Percentiles rank a stretch among this genome's conserved stretches.
Conservation (phyloP, 352 stramenopile species). For the Pseudoperonospora humuli region DNA sequence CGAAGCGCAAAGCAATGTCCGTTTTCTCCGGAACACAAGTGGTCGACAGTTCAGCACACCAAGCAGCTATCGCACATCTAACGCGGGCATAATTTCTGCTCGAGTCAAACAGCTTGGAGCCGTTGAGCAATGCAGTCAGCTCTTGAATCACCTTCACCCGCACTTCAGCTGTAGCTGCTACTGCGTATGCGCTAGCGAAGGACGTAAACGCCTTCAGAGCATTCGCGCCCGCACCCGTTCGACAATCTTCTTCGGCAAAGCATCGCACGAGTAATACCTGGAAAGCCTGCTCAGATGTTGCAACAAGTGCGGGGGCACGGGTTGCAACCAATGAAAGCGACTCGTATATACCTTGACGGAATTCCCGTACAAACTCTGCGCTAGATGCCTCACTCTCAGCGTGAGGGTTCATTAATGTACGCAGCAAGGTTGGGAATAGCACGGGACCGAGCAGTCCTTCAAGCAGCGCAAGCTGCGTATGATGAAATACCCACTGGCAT, state of each 20-base stretch:
- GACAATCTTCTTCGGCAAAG: constrained; percentile 43
- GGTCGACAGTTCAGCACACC: constrained; percentile 39
- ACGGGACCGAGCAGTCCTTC: constrained; percentile 53
- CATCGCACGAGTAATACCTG: constrained; percentile 65
- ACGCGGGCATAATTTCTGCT: constrained; percentile 59
- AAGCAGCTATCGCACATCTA: constrained; percentile 45
- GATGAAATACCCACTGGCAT: constrained; percentile 54
- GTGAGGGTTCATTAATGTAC: constrained; percentile 53
- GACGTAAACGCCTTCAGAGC: constrained; percentile 59
- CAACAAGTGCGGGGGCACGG: constrained; percentile 34
- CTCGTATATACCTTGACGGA: constrained; percentile 60
- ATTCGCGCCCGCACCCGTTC: constrained; percentile 41
- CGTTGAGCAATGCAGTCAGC: constrained; percentile 43
- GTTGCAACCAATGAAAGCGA: constrained; percentile 36
- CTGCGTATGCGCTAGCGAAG: constrained; percentile 35
- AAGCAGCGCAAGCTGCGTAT: constrained; percentile 35
- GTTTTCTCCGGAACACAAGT: constrained; percentile 11
- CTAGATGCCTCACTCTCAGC: constrained; percentile 39
- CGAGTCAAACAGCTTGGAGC: constrained; percentile 51
- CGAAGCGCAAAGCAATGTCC: constrained; percentile 47
- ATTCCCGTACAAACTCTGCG: constrained; percentile 38
- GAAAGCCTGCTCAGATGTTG: constrained; percentile 52
- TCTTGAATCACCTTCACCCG: constrained; percentile 38
- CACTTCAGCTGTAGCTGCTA: constrained; percentile 18
- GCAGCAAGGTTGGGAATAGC: constrained; percentile 56